These are phyloP conservation scores for Hypoxylon lienhwacheense DNA, from an alignment of 495 filamentous ascomycete species.

Conservation along the genomic window DNA sequence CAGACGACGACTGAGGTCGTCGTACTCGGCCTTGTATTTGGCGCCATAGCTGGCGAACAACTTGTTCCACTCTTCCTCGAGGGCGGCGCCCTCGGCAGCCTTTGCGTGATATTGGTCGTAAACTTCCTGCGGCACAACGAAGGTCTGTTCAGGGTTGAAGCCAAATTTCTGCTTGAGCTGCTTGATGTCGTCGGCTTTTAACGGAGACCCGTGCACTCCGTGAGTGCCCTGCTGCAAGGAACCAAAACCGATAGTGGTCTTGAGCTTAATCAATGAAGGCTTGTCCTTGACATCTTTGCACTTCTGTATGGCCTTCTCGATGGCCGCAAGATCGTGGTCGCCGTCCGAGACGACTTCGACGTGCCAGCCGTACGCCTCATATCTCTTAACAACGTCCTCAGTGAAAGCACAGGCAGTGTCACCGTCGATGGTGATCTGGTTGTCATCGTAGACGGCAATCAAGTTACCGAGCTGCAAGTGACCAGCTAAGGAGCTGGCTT, in stretches of 20 bases:
- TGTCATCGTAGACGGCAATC: constrained; percentile 96
- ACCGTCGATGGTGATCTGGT: constrained; percentile 94
- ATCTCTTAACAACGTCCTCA: constrained; percentile 93
- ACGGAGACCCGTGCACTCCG: constrained; percentile 91
- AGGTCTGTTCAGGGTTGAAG: constrained; percentile 91
- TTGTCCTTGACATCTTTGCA: constrained; percentile 89
- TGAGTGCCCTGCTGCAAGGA: constrained; percentile 91
- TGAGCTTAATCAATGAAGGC: constrained; percentile 95
- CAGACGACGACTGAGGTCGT: constrained; percentile 80
- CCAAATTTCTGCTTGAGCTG: constrained; percentile 91
- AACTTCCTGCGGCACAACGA: constrained; percentile 91
- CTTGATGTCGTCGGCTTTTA: constrained; percentile 92
- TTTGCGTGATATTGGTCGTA: constrained; percentile 88
- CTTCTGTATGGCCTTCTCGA: constrained; percentile 85
- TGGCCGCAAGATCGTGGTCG: constrained; percentile 83
- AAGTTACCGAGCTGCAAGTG: constrained; percentile 97
- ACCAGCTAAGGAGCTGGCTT: constrained; percentile 90
- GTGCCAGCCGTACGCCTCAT: constrained; percentile 99
- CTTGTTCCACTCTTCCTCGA: constrained; percentile 94
- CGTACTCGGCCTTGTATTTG: constrained; percentile 73
- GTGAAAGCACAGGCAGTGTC: constrained; percentile 95
- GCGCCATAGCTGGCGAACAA: constrained; percentile 82
- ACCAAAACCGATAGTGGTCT: constrained; percentile 96
- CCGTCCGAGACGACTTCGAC: constrained; percentile 82
- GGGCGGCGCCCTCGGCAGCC: constrained; percentile 79